Evolutionary conservation across 768 basidiomycete species (phyloP).

Genomic region (Pseudohyphozyma bogoriensis): DNA sequence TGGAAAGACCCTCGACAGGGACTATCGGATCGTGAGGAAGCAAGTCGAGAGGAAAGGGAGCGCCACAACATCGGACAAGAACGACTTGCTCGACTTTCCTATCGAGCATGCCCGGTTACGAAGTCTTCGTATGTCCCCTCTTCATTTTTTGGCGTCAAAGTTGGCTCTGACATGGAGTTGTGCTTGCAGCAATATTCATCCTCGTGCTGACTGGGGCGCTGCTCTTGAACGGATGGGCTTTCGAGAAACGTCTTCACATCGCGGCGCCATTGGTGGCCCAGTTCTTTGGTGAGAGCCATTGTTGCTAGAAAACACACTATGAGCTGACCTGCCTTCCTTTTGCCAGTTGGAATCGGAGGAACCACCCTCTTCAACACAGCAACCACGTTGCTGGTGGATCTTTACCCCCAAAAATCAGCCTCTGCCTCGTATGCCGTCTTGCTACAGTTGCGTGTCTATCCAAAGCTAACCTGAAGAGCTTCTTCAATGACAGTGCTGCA

Average conservation of each 20-base stretch:
- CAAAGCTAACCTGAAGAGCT: too few species aligned
- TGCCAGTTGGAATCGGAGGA: too few species aligned
- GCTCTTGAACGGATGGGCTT: slow-evolving; percentile 10
- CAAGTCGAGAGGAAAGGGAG: background rate
- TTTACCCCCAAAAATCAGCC: too few species aligned
- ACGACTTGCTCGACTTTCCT: background rate
- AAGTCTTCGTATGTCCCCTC: background rate
- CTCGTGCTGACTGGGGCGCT: background rate
- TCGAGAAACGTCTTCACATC: slow-evolving; percentile 5
- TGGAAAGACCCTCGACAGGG: slow-evolving; percentile 3
- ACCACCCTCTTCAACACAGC: too few species aligned
- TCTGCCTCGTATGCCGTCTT: too few species aligned
- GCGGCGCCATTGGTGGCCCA: slow-evolving; percentile 6
- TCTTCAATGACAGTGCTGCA: too few species aligned
- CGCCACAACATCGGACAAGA: background rate
- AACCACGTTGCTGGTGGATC: too few species aligned
- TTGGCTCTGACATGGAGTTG: background rate
- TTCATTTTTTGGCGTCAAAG: background rate
- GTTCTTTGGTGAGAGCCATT: slow-evolving; percentile 1
- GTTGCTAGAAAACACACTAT: too few species aligned
- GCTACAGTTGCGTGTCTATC: too few species aligned
- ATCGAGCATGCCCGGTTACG: slow-evolving; percentile 9
- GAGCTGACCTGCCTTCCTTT: too few species aligned
- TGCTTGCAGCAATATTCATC: background rate
- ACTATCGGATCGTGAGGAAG: background rate